phyloP scores from a whole-genome alignment of 176 grass and related monocot species.

The Areca catechu region DNA sequence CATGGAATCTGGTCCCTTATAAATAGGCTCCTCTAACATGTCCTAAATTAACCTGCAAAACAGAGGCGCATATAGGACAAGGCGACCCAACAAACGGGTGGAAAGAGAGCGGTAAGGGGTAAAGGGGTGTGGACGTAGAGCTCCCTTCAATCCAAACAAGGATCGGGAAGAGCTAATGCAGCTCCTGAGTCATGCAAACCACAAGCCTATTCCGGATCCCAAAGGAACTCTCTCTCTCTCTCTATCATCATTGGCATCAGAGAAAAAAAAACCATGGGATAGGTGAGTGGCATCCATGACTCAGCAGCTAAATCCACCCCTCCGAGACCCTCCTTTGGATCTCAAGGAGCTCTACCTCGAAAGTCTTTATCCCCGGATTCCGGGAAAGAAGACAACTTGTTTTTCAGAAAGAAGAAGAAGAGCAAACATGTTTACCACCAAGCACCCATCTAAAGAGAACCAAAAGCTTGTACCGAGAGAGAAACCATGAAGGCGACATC shows the following conservation, averaged over 20 bases:
- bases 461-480: too few relatives aligned
- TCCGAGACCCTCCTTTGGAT: constrained; percentile 48
- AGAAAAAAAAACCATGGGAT: constrained; percentile 21
- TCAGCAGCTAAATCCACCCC: constrained; percentile 48
- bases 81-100: background rate
- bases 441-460: too few relatives aligned
- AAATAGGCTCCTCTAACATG: background rate
- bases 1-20: background rate
- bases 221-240: background rate
- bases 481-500: too few relatives aligned
- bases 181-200: constrained; percentile 86
- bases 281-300: constrained; percentile 82
- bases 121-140: constrained; percentile 43
- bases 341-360: constrained; percentile 45
- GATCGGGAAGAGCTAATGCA: constrained; percentile 35
- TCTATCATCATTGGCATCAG: background rate
- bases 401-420: background rate
- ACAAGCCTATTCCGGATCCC: constrained; percentile 46
- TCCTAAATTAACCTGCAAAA: background rate
- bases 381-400: background rate
- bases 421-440: too few relatives aligned
- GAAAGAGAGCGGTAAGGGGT: background rate
- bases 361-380: background rate
- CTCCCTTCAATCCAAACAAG: constrained; percentile 98
- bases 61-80: background rate